These are phyloP conservation scores for Ochetophila trinervis DNA, from an alignment of 306 rosid genomes.

Conservation along the genomic window DNA sequence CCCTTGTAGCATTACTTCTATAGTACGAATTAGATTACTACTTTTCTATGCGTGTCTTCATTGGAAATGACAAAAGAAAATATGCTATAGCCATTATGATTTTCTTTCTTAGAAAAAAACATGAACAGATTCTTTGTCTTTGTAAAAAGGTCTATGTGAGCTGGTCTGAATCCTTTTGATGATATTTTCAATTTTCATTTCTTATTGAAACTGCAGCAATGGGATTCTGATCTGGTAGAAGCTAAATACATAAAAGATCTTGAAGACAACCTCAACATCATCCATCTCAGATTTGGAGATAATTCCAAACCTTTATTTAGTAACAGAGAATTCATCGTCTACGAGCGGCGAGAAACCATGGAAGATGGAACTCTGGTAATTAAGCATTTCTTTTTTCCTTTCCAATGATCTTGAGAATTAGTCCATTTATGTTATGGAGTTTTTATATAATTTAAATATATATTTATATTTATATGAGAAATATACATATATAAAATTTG, in stretches of 20 bases:
- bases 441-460: not conserved
- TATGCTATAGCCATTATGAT: not conserved
- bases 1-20: slow-evolving; percentile 15
- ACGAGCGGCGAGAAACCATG: slow-evolving; percentile 86
- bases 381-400: slow-evolving; percentile 7
- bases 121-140: not conserved
- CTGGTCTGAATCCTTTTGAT: not conserved
- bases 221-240: slow-evolving; percentile 89
- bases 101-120: not conserved
- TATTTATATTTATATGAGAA: not conserved
- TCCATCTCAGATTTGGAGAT: slow-evolving; percentile 75
- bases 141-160: not conserved
- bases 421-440: not conserved
- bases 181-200: not conserved
- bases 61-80: slow-evolving; percentile 14
- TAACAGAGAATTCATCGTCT: slow-evolving; percentile 81
- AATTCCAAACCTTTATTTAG: slow-evolving; percentile 75
- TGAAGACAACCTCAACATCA: slow-evolving; percentile 72
- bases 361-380: slow-evolving; percentile 89
- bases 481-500: not conserved
- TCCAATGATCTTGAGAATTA: not conserved
- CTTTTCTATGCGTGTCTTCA: slow-evolving; percentile 14
- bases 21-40: not conserved
- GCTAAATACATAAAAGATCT: slow-evolving; percentile 74
- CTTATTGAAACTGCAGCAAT: slow-evolving; percentile 56